Conservation (phyloP, 768 basidiomycete species). For the Leccinum barrowsii region DNA sequence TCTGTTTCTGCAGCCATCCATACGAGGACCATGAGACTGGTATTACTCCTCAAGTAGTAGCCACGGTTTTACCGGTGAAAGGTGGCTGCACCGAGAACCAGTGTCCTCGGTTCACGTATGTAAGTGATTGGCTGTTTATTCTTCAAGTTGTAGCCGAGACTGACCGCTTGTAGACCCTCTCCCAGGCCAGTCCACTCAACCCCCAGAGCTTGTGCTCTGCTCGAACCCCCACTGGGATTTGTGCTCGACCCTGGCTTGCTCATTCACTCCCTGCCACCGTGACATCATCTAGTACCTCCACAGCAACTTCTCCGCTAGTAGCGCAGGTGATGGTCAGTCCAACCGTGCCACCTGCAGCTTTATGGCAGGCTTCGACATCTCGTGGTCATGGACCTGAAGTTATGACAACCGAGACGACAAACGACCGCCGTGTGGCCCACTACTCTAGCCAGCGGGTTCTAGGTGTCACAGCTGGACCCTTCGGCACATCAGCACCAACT, state of each 20-base stretch:
- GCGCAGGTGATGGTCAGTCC: neutral
- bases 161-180: neutral
- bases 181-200: neutral
- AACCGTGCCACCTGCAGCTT: neutral
- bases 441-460: neutral
- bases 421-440: neutral
- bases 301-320: neutral
- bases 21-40: neutral
- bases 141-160: neutral
- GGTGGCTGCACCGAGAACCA: neutral
- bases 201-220: neutral
- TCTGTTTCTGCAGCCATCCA: neutral
- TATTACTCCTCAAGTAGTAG: neutral
- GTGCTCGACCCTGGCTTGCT: neutral
- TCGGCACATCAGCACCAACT: neutral
- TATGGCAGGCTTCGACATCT: neutral
- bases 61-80: neutral
- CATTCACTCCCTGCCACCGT: neutral
- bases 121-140: neutral
- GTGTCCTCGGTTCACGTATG: neutral
- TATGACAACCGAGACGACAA: neutral
- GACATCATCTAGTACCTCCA: too few relatives aligned
- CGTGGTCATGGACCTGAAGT: neutral
- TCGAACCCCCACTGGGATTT: neutral
- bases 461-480: neutral